Evolutionary conservation across 2,329 filamentous ascomycete genomes (phyloP).

Genomic region (Diaporthe eres): DNA sequence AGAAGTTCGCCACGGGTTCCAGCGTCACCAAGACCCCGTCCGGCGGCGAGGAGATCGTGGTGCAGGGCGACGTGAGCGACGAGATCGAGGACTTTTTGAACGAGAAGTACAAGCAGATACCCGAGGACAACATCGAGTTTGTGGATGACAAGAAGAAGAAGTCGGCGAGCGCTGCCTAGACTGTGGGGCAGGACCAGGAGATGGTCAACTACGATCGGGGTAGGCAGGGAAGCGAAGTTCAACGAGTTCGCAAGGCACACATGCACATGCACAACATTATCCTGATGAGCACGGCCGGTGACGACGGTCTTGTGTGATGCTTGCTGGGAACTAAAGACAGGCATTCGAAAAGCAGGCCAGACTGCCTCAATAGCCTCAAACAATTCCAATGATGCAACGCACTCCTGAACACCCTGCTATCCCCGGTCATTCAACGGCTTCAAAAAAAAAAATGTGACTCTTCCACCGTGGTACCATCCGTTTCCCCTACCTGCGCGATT

Average conservation of each 20-base stretch:
- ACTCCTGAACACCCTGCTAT: constrained; percentile 23
- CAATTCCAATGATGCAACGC: constrained; percentile 24
- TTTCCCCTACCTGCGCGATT: neutral
- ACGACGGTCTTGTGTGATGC: constrained; percentile 36
- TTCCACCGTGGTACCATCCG: neutral
- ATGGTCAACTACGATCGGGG: neutral
- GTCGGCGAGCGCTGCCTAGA: constrained; percentile 57
- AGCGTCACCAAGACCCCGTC: constrained; percentile 91
- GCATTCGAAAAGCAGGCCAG: constrained; percentile 13
- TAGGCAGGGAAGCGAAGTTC: neutral
- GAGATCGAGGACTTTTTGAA: constrained; percentile 93
- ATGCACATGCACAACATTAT: neutral
- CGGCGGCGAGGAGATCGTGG: constrained; percentile 95
- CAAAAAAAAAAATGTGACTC: neutral
- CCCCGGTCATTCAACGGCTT: neutral
- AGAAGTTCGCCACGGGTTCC: constrained; percentile 96
- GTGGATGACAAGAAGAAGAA: constrained; percentile 98
- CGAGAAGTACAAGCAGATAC: constrained; percentile 91
- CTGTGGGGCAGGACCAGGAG: neutral
- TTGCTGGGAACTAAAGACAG: constrained; percentile 29
- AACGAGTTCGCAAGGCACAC: constrained; percentile 4
- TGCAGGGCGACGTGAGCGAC: constrained; percentile 96
- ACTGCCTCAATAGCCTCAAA: constrained; percentile 43
- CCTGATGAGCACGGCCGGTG: neutral
- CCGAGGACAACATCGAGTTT: constrained; percentile 94